Base-by-base conservation (phyloP, 2,329 filamentous ascomycete genomes). In the Beauveria sp. region DNA sequence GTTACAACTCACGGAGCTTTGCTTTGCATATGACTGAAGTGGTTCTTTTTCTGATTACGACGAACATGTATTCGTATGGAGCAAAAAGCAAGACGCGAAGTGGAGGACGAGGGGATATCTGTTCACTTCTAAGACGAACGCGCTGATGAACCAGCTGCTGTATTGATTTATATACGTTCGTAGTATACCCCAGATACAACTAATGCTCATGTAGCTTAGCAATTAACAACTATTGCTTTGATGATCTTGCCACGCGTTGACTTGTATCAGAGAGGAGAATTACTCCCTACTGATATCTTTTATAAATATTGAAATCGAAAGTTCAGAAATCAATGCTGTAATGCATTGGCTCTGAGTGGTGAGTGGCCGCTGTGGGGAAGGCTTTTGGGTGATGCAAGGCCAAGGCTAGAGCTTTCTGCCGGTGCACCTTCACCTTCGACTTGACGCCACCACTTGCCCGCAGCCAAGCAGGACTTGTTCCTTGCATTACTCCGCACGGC, bases 161-260 rank as follows among this genome's bases (percentile, higher is more conserved):
- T 61, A 61, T 61, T 61, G 58, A 61, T 61, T 61, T 61, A 61
- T 28, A 59, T 50, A 61, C 43, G 51, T 41, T 34, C 58, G 58
- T 61, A 61, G 58, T 61, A 61, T 61, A 61, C 58, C 58, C 58
- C 58, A 41, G 53, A 55, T 41, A 51, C 58, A 46, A 55, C 50
- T 61, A 55, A 55, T 55, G 51, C 51, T 61, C 43, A 55, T 54
- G n/a, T 61, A 61, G 58, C 51, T 55, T 61, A 61, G 50, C 48
- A 53, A 51, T 54, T 6, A 53, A 59, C 54, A 30, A 40, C 28
- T 47, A 54, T 59, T 53, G 41, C 57, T 60, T 60, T 7, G 37
- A 55, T 22, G 26, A 28, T 10, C 2, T 40, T 40, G 54, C 5
- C 43, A 28, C 18, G 37, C 22, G 1, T 46, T 3, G 20, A 24